Conservation (phyloP, 2,329 filamentous ascomycete species). For the Colletotrichum sp. region DNA sequence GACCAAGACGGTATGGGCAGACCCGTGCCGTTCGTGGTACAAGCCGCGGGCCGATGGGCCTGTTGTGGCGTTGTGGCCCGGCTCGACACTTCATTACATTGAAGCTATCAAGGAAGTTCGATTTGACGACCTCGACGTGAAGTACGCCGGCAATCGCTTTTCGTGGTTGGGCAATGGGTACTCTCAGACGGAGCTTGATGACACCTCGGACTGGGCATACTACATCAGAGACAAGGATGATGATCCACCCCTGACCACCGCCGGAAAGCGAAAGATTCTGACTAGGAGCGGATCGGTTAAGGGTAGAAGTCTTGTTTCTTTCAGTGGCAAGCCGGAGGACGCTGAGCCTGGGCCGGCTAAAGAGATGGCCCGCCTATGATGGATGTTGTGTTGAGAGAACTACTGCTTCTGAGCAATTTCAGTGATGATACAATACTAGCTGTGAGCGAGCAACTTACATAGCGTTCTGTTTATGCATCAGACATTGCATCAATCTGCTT, state of each 20-base stretch:
- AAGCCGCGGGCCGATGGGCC: conserved; percentile 19
- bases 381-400: not conserved
- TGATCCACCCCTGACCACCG: conserved; percentile 29
- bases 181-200: conserved; percentile 44
- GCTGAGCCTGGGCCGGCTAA: not conserved
- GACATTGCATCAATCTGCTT: not conserved
- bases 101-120: conserved; percentile 49
- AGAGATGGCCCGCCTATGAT: not conserved
- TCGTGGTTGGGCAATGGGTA: conserved; percentile 47
- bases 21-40: conserved; percentile 37
- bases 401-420: not conserved
- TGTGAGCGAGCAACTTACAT: not conserved
- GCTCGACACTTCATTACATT: conserved; percentile 52
- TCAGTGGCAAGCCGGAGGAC: conserved; percentile 11
- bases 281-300: conserved; percentile 29
- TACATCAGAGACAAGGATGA: conserved; percentile 42
- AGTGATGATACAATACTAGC: not conserved
- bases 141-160: conserved; percentile 40
- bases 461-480: not conserved
- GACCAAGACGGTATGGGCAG: conserved; percentile 48
- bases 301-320: conserved; percentile 18
- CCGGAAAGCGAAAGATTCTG: conserved; percentile 23
- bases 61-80: conserved; percentile 24
- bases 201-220: conserved; percentile 41
- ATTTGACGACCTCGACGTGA: conserved; percentile 51